Evolutionary conservation across 768 basidiomycete species (phyloP), one percentile per base, ranked within the genome.

Genomic region (Lentinula aciculospora): DNA sequence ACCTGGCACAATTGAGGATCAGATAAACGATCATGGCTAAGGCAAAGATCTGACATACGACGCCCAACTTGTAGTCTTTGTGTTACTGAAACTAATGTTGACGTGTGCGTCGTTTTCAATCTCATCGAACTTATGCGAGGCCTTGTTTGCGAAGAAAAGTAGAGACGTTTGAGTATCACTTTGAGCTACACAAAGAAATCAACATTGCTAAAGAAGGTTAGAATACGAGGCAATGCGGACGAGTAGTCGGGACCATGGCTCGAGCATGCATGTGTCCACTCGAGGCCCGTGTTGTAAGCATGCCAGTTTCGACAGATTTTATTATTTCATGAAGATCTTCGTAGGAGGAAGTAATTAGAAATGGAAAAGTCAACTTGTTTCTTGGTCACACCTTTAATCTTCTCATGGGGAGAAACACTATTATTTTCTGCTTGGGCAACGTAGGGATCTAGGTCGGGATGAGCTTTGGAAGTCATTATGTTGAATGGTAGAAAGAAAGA

Each of bases 1-100:
- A 86, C 8, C 88, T 56, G 0, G n/a, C 7, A 27, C 32, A 13
- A 15, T 13, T n/a, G 12, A 15, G 25, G 58, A 40, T 28, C 25
- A 45, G 39, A 10, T 9, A 12, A 19, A 42, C 37, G 10, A 61
- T 34, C 32, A 51, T 31, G 4, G 31, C 27, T 17, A 8, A 6
- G 17, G 51, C 12, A 2, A 17, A 3, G 57, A 19, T 32, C 3
- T 23, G 3, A 69, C 75, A 62, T 62, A 81, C 79, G 79, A 80
- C 2, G 84, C 91, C 93, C 92, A 94, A 58, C 80, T 81, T 0
- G 89, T 92, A 6, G 84, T 80, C 13, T 74, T 73, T 12, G 78
- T 75, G 62, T 93, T 85, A 65, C 81, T 82, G 69, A 91, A 93
- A 59, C 83, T 83, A 58, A 94, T 83, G 66, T 95, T 94, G 64